A percentile compares a stretch with the other conserved stretches of the same genome.
Conservation (phyloP, 441 rosid genomes). For the Adansonia rubrostipa region DNA sequence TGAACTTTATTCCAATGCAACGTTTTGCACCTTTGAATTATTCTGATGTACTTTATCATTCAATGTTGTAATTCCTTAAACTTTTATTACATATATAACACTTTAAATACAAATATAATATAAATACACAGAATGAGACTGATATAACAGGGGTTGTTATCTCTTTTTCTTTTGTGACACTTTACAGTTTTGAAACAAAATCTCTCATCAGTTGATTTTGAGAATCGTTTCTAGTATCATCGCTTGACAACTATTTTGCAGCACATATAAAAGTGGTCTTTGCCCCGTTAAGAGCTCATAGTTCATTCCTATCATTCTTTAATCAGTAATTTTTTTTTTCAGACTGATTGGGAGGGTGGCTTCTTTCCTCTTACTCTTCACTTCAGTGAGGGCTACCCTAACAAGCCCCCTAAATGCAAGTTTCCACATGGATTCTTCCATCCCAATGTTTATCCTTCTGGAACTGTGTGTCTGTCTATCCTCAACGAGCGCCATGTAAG, state of each 20-base stretch:
- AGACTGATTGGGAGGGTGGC: slow-evolving; percentile 86
- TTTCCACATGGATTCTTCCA: slow-evolving; percentile 77
- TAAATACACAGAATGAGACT: no score
- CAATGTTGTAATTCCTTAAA: neutral
- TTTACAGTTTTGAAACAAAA: no score
- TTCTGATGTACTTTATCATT: no score
- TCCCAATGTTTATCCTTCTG: slow-evolving; percentile 76
- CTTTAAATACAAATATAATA: no score
- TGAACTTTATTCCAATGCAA: no score
- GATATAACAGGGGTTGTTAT: no score
- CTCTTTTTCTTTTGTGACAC: no score
- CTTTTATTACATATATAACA: no score
- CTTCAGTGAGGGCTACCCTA: slow-evolving; percentile 76
- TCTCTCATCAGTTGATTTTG: no score
- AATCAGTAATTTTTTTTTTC: slow-evolving; percentile 17
- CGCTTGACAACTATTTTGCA: neutral
- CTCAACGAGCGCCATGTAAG: slow-evolving; percentile 70
- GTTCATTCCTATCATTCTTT: neutral
- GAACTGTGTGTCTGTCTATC: slow-evolving; percentile 74
- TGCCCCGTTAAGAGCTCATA: neutral
- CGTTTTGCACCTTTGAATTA: neutral
- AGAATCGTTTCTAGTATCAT: no score
- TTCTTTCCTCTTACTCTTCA: slow-evolving; percentile 60
- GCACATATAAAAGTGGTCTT: neutral
- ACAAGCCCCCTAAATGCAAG: slow-evolving; percentile 78